These are phyloP conservation scores for Pholiota conissans DNA, from an alignment of 768 basidiomycete species.

Conservation along the genomic window DNA sequence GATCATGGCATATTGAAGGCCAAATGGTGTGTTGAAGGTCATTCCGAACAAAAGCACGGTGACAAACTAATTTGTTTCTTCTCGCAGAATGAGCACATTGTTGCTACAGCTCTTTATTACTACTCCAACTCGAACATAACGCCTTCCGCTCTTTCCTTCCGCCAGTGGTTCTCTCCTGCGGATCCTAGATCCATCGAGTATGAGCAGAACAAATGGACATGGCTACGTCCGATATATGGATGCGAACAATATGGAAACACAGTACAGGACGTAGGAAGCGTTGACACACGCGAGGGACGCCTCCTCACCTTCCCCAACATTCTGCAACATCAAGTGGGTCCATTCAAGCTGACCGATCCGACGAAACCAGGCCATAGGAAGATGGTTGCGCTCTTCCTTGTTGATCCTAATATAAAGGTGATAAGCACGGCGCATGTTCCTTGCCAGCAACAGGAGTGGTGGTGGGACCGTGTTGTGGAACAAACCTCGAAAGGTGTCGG, in stretches of 20 bases:
- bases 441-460: constrained; percentile 31
- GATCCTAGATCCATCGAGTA: constrained; percentile 11
- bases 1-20: constrained; percentile 33
- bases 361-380: constrained; percentile 42
- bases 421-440: constrained; percentile 30
- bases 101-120: constrained; percentile 30
- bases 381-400: constrained; percentile 42
- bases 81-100: constrained; percentile 32
- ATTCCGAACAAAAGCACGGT: too few relatives aligned
- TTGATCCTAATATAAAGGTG: constrained; percentile 32
- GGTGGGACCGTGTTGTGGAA: constrained; percentile 14
- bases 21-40: constrained; percentile 22
- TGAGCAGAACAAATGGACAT: constrained; percentile 26
- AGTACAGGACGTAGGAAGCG: constrained; percentile 30
- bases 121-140: constrained; percentile 28
- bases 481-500: not conserved
- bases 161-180: constrained; percentile 12
- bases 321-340: constrained; percentile 37
- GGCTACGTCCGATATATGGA: constrained; percentile 28
- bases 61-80: too few relatives aligned
- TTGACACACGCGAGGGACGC: constrained; percentile 35
- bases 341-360: constrained; percentile 36
- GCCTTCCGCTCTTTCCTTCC: constrained; percentile 22
- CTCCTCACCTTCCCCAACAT: constrained; percentile 42
- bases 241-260: constrained; percentile 19